Percentiles rank a stretch among this genome's conserved stretches.
phyloP scores from a whole-genome alignment of 371 early-diverging fungal genomes.

The Mortierella sp. region DNA sequence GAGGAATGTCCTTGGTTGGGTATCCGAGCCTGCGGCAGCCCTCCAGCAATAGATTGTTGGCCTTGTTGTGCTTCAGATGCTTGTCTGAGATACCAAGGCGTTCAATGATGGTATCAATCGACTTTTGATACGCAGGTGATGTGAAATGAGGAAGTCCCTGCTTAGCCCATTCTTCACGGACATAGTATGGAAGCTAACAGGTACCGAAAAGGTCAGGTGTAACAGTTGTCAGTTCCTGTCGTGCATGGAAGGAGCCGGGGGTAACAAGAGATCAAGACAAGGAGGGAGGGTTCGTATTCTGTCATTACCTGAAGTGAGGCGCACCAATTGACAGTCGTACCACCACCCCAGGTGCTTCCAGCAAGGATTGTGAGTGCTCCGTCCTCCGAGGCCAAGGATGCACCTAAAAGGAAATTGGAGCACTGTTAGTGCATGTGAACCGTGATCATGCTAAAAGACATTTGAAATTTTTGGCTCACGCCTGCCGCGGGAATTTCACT shows the following conservation, averaged over 20 bases:
- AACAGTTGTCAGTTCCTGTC: not conserved
- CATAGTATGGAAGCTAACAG: constrained; percentile 64
- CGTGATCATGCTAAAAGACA: not conserved
- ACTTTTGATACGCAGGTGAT: constrained; percentile 59
- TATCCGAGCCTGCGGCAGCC: constrained; percentile 78
- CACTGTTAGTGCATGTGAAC: constrained; percentile 11
- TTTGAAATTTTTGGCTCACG: not conserved
- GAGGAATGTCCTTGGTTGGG: constrained; percentile 66
- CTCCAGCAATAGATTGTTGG: constrained; percentile 69
- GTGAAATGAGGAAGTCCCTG: constrained; percentile 69
- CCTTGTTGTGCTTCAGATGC: constrained; percentile 67
- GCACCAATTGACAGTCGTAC: constrained; percentile 75
- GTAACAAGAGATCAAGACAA: not conserved
- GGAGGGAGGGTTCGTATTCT: not conserved
- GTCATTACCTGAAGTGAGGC: constrained; percentile 70
- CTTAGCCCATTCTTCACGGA: constrained; percentile 80
- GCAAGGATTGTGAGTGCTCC: constrained; percentile 65
- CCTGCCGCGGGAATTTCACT: not conserved
- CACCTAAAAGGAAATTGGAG: constrained; percentile 29
- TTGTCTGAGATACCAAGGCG: constrained; percentile 67
- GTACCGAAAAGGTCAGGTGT: not conserved
- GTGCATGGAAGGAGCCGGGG: not conserved
- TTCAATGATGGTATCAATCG: constrained; percentile 64
- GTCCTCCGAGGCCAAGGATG: constrained; percentile 55
- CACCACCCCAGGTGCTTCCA: constrained; percentile 78